phyloP scores from a whole-genome alignment of 805 yeast genomes.

The Zygotorulaspora sp. region DNA sequence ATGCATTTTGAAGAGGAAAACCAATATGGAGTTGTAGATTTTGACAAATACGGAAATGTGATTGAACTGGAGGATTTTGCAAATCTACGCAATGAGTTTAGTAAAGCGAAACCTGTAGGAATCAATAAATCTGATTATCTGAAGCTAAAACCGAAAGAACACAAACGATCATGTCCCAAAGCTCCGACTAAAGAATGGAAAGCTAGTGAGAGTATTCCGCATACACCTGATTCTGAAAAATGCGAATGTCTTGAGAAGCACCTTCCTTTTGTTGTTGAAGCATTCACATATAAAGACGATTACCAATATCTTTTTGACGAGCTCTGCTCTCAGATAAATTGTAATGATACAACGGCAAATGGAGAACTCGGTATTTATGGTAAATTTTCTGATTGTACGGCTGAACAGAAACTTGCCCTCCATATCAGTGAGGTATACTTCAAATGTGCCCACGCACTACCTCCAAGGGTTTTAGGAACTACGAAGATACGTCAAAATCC shows the following conservation, averaged over 20 bases:
- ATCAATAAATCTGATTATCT: conserved; percentile 32
- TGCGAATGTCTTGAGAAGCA: conserved; percentile 59
- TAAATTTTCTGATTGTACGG: conserved; percentile 59
- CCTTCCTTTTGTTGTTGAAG: conserved; percentile 52
- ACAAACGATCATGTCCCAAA: conserved; percentile 17
- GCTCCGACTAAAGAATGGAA: conserved; percentile 42
- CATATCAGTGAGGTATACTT: conserved; percentile 58
- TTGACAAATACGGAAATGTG: conserved; percentile 41
- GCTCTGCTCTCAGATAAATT: conserved; percentile 54
- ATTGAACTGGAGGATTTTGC: conserved; percentile 56
- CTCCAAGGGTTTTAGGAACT: conserved; percentile 28
- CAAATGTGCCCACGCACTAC: conserved; percentile 37
- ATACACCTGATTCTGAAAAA: conserved; percentile 55
- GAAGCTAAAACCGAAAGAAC: conserved; percentile 12
- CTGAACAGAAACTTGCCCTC: conserved; percentile 58
- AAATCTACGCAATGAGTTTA: conserved; percentile 51
- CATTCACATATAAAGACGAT: conserved; percentile 43
- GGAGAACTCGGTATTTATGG: conserved; percentile 63
- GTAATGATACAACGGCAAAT: conserved; percentile 55
- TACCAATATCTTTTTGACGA: conserved; percentile 54
- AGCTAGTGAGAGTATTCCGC: conserved; percentile 59
- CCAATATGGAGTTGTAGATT: conserved; percentile 64
- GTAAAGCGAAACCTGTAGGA: conserved; percentile 44
- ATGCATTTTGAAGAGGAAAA: conserved; percentile 78
- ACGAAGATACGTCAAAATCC: conserved; percentile 23